Conservation (phyloP, 2,329 filamentous ascomycete genomes). For the Dendryphion nanum region DNA sequence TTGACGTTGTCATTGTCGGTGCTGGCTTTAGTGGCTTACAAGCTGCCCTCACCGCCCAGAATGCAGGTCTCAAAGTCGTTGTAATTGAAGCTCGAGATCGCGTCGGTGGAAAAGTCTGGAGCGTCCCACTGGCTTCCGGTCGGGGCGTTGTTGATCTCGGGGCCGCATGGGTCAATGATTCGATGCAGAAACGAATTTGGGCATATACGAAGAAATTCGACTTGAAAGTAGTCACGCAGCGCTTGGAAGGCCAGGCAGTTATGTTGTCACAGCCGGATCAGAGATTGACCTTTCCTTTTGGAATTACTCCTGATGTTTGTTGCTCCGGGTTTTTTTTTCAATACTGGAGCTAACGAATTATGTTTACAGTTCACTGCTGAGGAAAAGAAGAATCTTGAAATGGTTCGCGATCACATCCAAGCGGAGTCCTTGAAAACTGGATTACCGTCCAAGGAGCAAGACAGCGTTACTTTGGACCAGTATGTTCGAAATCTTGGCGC, state of each 20-base stretch:
- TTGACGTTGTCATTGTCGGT: constrained; percentile 32
- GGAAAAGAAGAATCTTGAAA: not conserved
- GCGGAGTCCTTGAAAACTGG: not conserved
- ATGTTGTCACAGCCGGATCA: not conserved
- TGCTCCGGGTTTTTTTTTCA: not conserved
- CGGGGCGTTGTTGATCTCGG: not conserved
- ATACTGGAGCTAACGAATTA: not conserved
- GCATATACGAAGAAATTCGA: not conserved
- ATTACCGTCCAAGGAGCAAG: not conserved
- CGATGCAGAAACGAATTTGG: not conserved
- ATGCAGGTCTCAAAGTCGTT: not conserved
- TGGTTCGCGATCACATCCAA: not conserved
- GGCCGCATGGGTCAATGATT: not conserved
- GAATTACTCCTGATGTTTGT: not conserved
- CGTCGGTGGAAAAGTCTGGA: not conserved
- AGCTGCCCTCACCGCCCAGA: constrained; percentile 19
- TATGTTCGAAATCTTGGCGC: not conserved
- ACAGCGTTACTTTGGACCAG: not conserved
- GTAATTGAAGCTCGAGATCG: not conserved
- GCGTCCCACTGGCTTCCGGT: not conserved
- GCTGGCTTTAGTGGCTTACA: constrained; percentile 45
- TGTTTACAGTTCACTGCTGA: not conserved
- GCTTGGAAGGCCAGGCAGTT: not conserved
- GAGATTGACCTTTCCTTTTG: not conserved
- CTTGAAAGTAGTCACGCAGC: not conserved